A percentile compares a stretch with the other conserved stretches of the same genome.
These are phyloP conservation scores for Xylogone sp. DNA, from an alignment of 2,329 filamentous ascomycete genomes.

Conservation along the genomic window DNA sequence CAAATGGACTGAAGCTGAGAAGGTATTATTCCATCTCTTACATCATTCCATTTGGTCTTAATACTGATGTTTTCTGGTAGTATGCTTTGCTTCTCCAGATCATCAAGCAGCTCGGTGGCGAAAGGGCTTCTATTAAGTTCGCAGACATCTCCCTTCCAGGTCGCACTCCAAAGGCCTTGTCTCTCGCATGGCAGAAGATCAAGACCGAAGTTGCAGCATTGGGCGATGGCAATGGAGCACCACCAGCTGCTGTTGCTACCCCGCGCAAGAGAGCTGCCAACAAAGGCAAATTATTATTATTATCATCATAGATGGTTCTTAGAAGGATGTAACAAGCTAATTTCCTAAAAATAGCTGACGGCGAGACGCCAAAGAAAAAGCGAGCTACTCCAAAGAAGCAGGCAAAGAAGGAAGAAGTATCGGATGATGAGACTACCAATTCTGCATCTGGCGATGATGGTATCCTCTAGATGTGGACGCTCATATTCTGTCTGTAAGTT, in stretches of 20 bases:
- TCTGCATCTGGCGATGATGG: neutral
- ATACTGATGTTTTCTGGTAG: neutral
- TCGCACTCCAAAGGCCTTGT: slow-evolving; percentile 34
- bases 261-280: neutral
- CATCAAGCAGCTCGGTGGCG: neutral
- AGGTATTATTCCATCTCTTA: too few species aligned
- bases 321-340: too few species aligned
- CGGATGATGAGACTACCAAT: neutral
- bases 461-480: too few species aligned
- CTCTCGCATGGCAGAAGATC: slow-evolving; percentile 34
- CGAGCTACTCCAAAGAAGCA: slow-evolving; percentile 9
- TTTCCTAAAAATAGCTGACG: neutral
- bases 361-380: slow-evolving; percentile 1
- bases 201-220: slow-evolving; percentile 1
- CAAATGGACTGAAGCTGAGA: too few species aligned
- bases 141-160: slow-evolving; percentile 30
- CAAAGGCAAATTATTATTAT: neutral
- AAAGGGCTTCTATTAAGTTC: neutral
- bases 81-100: neutral
- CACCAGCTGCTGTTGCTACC: neutral
- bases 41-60: too few species aligned
- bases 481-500: too few species aligned
- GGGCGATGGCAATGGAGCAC: neutral
- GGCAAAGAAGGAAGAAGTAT: slow-evolving; percentile 17
- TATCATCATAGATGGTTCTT: neutral